Conservation (phyloP, 2,329 filamentous ascomycete species). For the Calonectria hawksworthii region DNA sequence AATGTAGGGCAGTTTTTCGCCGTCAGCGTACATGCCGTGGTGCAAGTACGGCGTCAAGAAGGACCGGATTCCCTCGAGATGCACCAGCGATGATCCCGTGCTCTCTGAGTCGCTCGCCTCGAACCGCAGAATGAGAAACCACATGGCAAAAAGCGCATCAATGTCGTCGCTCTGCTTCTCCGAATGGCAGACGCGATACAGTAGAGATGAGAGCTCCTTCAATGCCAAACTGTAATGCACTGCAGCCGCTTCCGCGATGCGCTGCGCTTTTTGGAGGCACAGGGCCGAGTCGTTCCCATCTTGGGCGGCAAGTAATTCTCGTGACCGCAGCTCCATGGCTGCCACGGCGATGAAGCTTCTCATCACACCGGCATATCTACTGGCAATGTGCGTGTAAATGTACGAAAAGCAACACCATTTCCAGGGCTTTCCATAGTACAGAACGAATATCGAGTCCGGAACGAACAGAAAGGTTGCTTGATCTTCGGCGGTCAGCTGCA, state of each 20-base stretch:
- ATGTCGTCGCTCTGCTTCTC: conserved; percentile 26
- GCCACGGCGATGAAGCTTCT: conserved; percentile 40
- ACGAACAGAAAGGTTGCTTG: conserved; percentile 33
- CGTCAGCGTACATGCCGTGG: background rate
- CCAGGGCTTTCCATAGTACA: conserved; percentile 40
- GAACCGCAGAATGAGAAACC: conserved; percentile 38
- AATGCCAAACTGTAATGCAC: conserved; percentile 34
- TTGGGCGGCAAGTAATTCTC: conserved; percentile 22
- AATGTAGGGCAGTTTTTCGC: conserved; percentile 27
- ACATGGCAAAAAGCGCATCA: conserved; percentile 39
- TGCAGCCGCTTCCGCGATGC: conserved; percentile 22
- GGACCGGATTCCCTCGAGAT: conserved; percentile 36
- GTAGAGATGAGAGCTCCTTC: conserved; percentile 36
- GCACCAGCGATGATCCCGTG: conserved; percentile 27
- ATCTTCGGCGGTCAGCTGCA: conserved; percentile 30
- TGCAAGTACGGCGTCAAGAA: conserved; percentile 37
- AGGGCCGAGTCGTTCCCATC: background rate
- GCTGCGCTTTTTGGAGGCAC: conserved; percentile 16
- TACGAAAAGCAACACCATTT: conserved; percentile 42
- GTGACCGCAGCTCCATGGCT: conserved; percentile 36
- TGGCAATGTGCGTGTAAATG: conserved; percentile 35
- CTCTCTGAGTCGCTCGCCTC: conserved; percentile 38
- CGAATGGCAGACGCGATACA: conserved; percentile 30
- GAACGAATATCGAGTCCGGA: conserved; percentile 34
- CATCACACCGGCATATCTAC: conserved; percentile 39